Conservation (phyloP, 768 basidiomycete species). For the Leccinum olivaceopallidum region DNA sequence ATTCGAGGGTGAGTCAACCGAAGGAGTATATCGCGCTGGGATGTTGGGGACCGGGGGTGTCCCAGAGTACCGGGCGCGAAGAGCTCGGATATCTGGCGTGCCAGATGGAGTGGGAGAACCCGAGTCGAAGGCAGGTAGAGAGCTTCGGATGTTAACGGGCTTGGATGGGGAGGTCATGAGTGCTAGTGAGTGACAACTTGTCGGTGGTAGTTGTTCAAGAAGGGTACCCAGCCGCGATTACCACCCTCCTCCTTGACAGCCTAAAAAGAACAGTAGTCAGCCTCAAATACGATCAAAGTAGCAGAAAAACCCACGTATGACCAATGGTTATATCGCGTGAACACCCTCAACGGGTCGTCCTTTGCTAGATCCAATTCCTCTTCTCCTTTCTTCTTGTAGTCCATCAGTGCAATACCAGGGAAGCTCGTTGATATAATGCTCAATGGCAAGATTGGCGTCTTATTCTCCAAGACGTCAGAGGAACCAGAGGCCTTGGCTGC, state of each 20-base stretch:
- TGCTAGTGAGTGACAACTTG: neutral
- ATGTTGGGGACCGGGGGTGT: slow-evolving; percentile 53
- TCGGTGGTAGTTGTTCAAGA: neutral
- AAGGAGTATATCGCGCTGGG: slow-evolving; percentile 60
- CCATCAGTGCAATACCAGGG: slow-evolving; percentile 95
- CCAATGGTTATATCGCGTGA: slow-evolving; percentile 99
- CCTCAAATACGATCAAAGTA: neutral
- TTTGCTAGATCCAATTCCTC: slow-evolving; percentile 90
- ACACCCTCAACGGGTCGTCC: slow-evolving; percentile 87
- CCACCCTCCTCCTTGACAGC: slow-evolving; percentile 93
- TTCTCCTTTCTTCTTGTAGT: slow-evolving; percentile 90
- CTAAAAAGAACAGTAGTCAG: slow-evolving; percentile 38
- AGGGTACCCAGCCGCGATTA: slow-evolving; percentile 96
- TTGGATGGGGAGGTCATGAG: slow-evolving; percentile 56
- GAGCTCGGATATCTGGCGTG: slow-evolving; percentile 62
- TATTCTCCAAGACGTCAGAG: slow-evolving; percentile 40
- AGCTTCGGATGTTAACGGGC: slow-evolving; percentile 50
- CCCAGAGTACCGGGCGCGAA: slow-evolving; percentile 67
- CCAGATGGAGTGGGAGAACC: slow-evolving; percentile 42
- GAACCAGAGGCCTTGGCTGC: slow-evolving; percentile 50
- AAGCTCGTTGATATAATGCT: slow-evolving; percentile 96
- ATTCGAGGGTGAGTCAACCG: slow-evolving; percentile 16
- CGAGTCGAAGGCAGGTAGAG: slow-evolving; percentile 16
- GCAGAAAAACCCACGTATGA: slow-evolving; percentile 64
- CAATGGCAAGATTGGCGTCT: slow-evolving; percentile 83